Evolutionary conservation across 2,329 filamentous ascomycete genomes (phyloP), one percentile per base, ranked within the genome.

Genomic region (Diaporthe vexans): DNA sequence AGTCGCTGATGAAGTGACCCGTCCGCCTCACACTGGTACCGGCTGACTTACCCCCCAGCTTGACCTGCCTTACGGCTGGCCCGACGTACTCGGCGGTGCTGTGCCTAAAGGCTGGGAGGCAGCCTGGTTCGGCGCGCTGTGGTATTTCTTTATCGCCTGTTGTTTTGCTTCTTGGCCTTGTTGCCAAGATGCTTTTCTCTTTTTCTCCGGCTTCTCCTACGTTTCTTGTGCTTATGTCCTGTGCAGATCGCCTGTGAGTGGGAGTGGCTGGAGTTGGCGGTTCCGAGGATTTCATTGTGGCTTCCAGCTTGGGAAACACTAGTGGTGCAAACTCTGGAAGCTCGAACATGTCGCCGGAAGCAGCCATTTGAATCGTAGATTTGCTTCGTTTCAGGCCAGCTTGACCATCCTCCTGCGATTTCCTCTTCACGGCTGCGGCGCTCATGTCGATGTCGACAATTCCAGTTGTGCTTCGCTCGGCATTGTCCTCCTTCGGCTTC

Each of bases 251-350:
- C 43, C 35, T 51, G 26, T 24, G 29, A 13, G 1, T 37, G 3
- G 29, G 26, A 10, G 43, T 37, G 29, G n/a, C 29, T 35, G 43
- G 43, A 52, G 29, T 51, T 51, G 10, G 10, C 43, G 61, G 43
- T 11, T 67, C 43, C 33, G 43, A 3, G 7, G 43, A 37, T 11
- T 17, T 35, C 6, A 21, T 24, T 10, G 61, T 24, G 11, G 73
- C 72, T 48, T 88, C 84, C 0, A 88, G 79, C 5, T 80, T 80
- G 0, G 87, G 88, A 65, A 86, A 90, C 3, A 88, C 78, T 4
- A 90, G 81, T 0, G 87, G 85, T 4, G 88, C 88, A 1, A 84
- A 80, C 52, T 88, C 83, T 0, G 85, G 85, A 33, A 84, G 79
- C 35, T 85, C 81, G 13, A 87, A 87, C 11, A 80, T 79, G 0